These are phyloP conservation scores for Aspergillus bridgeri DNA, from an alignment of 495 filamentous ascomycete species.

Conservation along the genomic window DNA sequence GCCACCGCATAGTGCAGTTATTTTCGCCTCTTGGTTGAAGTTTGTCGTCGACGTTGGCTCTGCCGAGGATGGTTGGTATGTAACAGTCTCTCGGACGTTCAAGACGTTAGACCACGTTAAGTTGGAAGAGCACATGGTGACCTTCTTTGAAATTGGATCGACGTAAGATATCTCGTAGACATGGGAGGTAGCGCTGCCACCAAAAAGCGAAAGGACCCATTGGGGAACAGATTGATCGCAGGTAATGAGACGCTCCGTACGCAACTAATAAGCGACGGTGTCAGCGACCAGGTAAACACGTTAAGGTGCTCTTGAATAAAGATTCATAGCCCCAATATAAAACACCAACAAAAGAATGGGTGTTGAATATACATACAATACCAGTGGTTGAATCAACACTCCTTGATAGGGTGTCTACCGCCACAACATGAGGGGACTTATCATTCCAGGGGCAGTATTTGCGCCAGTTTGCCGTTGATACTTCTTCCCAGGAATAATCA, in stretches of 20 bases:
- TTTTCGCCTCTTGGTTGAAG: slow-evolving; percentile 84
- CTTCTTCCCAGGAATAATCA: slow-evolving; percentile 97
- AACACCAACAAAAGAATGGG: not conserved
- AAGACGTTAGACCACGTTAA: slow-evolving; percentile 86
- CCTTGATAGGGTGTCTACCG: slow-evolving; percentile 87
- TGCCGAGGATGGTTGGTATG: slow-evolving; percentile 64
- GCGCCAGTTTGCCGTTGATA: slow-evolving; percentile 97
- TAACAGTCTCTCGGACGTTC: slow-evolving; percentile 82
- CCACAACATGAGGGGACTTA: slow-evolving; percentile 87
- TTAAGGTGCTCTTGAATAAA: not conserved
- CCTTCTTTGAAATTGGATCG: slow-evolving; percentile 71
- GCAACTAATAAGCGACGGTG: slow-evolving; percentile 50
- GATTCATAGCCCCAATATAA: slow-evolving; percentile 8
- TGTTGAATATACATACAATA: slow-evolving; percentile 56
- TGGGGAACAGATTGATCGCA: slow-evolving; percentile 85
- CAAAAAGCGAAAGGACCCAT: slow-evolving; percentile 77
- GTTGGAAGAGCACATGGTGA: slow-evolving; percentile 92
- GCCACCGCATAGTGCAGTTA: slow-evolving; percentile 90
- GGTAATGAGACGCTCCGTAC: slow-evolving; percentile 94
- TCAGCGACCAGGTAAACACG: not conserved
- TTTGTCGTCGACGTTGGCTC: slow-evolving; percentile 58
- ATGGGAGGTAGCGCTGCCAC: slow-evolving; percentile 68
- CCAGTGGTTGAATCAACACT: slow-evolving; percentile 76
- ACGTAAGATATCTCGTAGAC: slow-evolving; percentile 96
- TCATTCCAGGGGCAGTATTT: slow-evolving; percentile 99